Conservation (phyloP, 2,329 filamentous ascomycete genomes). For the Colletotrichum sp. region DNA sequence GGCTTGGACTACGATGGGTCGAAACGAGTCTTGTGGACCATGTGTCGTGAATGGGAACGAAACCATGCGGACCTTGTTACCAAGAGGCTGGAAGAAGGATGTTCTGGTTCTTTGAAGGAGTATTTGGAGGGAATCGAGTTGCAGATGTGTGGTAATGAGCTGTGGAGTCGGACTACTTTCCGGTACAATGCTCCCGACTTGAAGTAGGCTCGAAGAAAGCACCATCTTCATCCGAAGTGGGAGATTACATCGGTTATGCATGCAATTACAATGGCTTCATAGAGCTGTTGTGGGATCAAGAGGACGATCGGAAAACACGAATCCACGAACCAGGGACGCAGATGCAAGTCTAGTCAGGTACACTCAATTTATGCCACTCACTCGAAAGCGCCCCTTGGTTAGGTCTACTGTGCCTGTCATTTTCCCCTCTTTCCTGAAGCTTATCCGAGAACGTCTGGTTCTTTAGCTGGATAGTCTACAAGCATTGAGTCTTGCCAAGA, state of each 20-base stretch:
- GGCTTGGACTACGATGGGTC: neutral
- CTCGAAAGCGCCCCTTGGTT: accelerated
- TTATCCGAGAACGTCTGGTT: accelerated
- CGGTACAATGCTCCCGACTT: neutral
- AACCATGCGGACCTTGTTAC: neutral
- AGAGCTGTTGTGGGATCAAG: neutral
- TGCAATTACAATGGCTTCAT: neutral
- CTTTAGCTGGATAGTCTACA: neutral
- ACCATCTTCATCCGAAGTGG: neutral
- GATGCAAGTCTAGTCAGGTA: neutral
- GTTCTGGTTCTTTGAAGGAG: neutral
- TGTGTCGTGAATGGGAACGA: conserved; percentile 18
- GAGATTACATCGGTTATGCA: neutral
- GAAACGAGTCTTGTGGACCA: conserved; percentile 12
- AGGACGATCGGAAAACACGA: neutral
- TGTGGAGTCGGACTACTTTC: conserved; percentile 15
- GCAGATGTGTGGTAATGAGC: conserved; percentile 18
- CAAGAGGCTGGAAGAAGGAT: neutral
- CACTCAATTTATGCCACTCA: neutral
- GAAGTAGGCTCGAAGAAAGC: neutral
- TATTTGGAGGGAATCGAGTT: conserved; percentile 10
- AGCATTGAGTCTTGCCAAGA: neutral
- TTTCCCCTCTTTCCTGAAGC: accelerated
- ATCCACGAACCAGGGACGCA: neutral
- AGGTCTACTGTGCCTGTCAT: neutral